A percentile compares a stretch with the other conserved stretches of the same genome.
Conservation (phyloP, 352 stramenopile species). For the Globisporangium echinulatum region DNA sequence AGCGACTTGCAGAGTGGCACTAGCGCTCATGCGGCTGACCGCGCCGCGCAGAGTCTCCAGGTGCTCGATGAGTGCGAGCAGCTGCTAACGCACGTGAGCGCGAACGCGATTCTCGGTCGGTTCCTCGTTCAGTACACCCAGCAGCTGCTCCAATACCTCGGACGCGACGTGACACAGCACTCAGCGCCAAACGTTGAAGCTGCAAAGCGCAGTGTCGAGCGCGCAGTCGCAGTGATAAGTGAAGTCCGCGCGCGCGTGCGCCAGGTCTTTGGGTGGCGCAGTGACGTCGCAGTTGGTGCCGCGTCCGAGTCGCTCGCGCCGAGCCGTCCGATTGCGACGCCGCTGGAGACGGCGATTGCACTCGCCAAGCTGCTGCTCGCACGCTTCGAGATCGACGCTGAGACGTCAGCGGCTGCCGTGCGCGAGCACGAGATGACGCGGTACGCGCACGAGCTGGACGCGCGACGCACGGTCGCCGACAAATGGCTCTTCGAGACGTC, state of each 20-base stretch:
- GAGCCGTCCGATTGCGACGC: not conserved
- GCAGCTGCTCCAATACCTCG: not conserved
- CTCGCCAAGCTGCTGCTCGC: constrained; percentile 31
- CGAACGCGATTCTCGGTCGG: constrained; percentile 3
- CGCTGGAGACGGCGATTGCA: constrained; percentile 25
- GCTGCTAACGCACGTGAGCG: constrained; percentile 9
- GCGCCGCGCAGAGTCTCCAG: not conserved
- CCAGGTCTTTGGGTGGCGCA: constrained; percentile 2
- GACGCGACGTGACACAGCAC: no score
- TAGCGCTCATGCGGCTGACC: not conserved
- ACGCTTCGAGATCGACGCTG: constrained; percentile 25
- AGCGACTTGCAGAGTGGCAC: no score
- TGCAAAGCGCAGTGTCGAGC: constrained; percentile 4
- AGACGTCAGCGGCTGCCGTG: constrained; percentile 22
- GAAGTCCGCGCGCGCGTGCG: not conserved
- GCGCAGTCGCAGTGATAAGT: not conserved
- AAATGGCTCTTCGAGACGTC: constrained; percentile 61
- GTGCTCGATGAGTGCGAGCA: constrained; percentile 12
- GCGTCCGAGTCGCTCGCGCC: not conserved
- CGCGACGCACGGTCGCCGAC: constrained; percentile 47
- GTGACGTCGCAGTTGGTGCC: not conserved
- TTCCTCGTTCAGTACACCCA: constrained; percentile 3
- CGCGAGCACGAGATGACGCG: constrained; percentile 58
- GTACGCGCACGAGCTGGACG: constrained; percentile 45
- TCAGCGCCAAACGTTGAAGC: not conserved